Percentiles rank a stretch among this genome's conserved stretches.
phyloP scores from a whole-genome alignment of 2,329 filamentous ascomycete species.

The Pyrenophora graminea region DNA sequence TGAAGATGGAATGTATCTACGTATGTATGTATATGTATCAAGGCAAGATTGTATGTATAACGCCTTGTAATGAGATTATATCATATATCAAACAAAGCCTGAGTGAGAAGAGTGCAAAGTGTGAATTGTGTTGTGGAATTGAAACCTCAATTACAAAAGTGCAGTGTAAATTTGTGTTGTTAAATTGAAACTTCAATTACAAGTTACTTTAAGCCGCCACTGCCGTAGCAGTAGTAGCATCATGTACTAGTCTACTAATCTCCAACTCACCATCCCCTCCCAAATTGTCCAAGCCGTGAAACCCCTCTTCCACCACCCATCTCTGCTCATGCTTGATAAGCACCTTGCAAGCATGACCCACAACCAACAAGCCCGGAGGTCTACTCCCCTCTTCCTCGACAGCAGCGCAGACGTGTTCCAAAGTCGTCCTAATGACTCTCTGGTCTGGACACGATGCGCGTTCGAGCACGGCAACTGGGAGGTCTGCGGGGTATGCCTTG shows the following conservation, averaged over 20 bases:
- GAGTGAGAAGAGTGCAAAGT: too few relatives aligned
- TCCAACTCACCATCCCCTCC: conserved; percentile 29
- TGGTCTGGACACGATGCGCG: conserved; percentile 93
- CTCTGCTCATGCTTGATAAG: conserved; percentile 65
- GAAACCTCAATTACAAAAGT: too few relatives aligned
- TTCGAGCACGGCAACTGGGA: conserved; percentile 91
- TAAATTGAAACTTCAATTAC: too few relatives aligned
- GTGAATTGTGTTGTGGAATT: too few relatives aligned
- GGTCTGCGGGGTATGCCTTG: conserved; percentile 69
- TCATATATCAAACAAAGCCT: too few relatives aligned
- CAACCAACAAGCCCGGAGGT: conserved; percentile 85
- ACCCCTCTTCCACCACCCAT: conserved; percentile 89
- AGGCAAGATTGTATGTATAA: too few relatives aligned
- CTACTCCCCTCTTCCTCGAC: conserved; percentile 87
- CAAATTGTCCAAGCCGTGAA: conserved; percentile 67
- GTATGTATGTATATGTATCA: too few relatives aligned
- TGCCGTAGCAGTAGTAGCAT: conserved; percentile 14
- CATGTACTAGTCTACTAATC: conserved; percentile 18
- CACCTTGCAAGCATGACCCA: conserved; percentile 82
- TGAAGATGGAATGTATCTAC: too few relatives aligned
- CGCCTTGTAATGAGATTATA: too few relatives aligned
- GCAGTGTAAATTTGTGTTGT: too few relatives aligned
- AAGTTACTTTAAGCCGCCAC: conserved; percentile 6
- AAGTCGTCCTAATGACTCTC: conserved; percentile 83
- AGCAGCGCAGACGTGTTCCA: conserved; percentile 77